A percentile compares a stretch with the other conserved stretches of the same genome.
Evolutionary conservation across 2,329 filamentous ascomycete genomes (phyloP).

Genomic region (Xylariaceae sp.): DNA sequence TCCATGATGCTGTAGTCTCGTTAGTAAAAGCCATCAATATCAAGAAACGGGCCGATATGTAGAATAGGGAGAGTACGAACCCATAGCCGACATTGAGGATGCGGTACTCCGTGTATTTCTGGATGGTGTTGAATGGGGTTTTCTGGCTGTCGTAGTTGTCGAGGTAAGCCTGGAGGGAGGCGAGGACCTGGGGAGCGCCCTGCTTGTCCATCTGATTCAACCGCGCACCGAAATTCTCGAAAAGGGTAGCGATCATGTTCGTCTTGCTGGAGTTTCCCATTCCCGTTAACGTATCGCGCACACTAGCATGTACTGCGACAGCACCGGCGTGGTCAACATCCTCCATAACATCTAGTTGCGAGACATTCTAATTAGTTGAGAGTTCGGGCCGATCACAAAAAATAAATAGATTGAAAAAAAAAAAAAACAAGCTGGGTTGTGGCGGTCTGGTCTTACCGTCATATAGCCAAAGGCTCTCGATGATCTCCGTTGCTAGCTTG

Average conservation of each 20-base stretch:
- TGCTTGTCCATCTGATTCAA: slow-evolving; percentile 19
- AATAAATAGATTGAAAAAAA: neutral
- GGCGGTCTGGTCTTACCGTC: slow-evolving; percentile 16
- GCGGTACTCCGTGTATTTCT: slow-evolving; percentile 22
- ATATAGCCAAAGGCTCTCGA: slow-evolving; percentile 21
- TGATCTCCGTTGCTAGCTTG: slow-evolving; percentile 22
- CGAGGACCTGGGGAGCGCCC: slow-evolving; percentile 16
- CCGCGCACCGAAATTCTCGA: slow-evolving; percentile 18
- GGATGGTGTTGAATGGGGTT: slow-evolving; percentile 19
- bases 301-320: slow-evolving; percentile 16
- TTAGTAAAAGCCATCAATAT: neutral
- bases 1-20: slow-evolving; percentile 18
- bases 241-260: slow-evolving; percentile 14
- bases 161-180: slow-evolving; percentile 18
- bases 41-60: neutral
- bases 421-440: neutral
- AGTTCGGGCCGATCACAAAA: neutral
- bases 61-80: slow-evolving; percentile 3
- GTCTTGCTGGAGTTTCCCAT: slow-evolving; percentile 13
- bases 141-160: slow-evolving; percentile 23
- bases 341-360: slow-evolving; percentile 18
- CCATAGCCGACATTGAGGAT: slow-evolving; percentile 21
- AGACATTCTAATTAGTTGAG: neutral
- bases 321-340: slow-evolving; percentile 18
- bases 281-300: slow-evolving; percentile 15